Percentiles rank a stretch among this genome's conserved stretches.
phyloP scores from a whole-genome alignment of 1,284 basidiomycete species.

The Marasmius sp. region DNA sequence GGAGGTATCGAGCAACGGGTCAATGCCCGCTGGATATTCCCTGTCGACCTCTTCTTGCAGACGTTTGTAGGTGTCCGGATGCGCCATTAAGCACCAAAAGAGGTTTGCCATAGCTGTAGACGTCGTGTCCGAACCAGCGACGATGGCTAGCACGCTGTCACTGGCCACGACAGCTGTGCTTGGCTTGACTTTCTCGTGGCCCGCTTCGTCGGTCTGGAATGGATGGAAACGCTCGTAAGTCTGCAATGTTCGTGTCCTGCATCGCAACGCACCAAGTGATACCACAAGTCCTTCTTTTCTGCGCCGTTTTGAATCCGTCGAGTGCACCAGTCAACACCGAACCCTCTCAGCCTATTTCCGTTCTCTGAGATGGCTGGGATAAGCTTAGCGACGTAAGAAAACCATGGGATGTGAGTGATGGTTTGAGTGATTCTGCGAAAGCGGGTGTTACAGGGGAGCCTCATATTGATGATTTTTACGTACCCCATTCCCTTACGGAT shows the following conservation, averaged over 20 bases:
- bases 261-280: constrained; percentile 32
- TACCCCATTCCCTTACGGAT: not conserved
- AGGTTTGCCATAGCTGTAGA: constrained; percentile 34
- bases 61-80: constrained; percentile 42
- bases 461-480: not conserved
- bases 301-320: constrained; percentile 33
- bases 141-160: constrained; percentile 42
- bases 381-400: not conserved
- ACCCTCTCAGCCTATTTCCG: constrained; percentile 26
- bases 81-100: constrained; percentile 44
- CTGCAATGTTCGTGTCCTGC: not conserved
- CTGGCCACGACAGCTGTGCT: constrained; percentile 41
- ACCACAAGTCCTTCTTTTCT: constrained; percentile 45
- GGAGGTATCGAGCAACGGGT: not conserved
- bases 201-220: constrained; percentile 44
- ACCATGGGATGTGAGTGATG: not conserved
- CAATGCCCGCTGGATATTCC: not conserved
- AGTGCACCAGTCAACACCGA: constrained; percentile 32
- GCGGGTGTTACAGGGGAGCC: not conserved
- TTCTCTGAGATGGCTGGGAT: constrained; percentile 10
- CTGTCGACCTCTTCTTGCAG: constrained; percentile 40
- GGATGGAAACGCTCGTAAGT: not conserved
- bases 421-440: not conserved
- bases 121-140: constrained; percentile 61
- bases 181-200: constrained; percentile 32